Conservation (phyloP, 2,329 filamentous ascomycete species). For the Aplosporella prunicola region DNA sequence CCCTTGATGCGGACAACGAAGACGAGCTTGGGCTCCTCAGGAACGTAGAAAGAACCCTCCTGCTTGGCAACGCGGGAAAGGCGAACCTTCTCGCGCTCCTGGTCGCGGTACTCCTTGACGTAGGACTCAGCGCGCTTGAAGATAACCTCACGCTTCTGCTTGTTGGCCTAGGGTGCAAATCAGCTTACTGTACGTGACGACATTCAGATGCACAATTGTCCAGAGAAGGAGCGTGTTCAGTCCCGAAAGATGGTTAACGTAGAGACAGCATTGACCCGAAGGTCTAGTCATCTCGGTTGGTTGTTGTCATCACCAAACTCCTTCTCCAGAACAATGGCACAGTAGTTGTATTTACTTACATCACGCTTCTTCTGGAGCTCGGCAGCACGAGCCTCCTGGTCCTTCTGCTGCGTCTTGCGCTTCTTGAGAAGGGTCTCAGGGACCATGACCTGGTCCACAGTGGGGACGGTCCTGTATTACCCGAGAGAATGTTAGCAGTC, state of each 20-base stretch:
- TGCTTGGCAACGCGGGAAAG: constrained; percentile 82
- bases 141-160: constrained; percentile 97
- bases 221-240: constrained; percentile 50
- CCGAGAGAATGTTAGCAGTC: constrained; percentile 44
- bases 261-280: constrained; percentile 89
- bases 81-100: constrained; percentile 96
- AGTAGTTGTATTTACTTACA: constrained; percentile 52
- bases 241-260: constrained; percentile 99
- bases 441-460: constrained; percentile 90
- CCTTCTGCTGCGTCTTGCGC: constrained; percentile 99
- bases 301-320: constrained; percentile 75
- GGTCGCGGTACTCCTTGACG: constrained; percentile 98
- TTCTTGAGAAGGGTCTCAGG: constrained; percentile 99
- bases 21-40: constrained; percentile 90
- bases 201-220: constrained; percentile 20
- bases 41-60: constrained; percentile 87
- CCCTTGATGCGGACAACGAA: constrained; percentile 99
- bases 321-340: constrained; percentile 18
- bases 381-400: constrained; percentile 76
- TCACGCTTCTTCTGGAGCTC: constrained; percentile 81
- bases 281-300: constrained; percentile 83
- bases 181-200: constrained; percentile 18
- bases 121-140: constrained; percentile 99
- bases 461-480: constrained; percentile 69
- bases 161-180: constrained; percentile 65